These are phyloP conservation scores for Papiliotrema laurentii DNA, from an alignment of 1,284 basidiomycete genomes.

Conservation along the genomic window DNA sequence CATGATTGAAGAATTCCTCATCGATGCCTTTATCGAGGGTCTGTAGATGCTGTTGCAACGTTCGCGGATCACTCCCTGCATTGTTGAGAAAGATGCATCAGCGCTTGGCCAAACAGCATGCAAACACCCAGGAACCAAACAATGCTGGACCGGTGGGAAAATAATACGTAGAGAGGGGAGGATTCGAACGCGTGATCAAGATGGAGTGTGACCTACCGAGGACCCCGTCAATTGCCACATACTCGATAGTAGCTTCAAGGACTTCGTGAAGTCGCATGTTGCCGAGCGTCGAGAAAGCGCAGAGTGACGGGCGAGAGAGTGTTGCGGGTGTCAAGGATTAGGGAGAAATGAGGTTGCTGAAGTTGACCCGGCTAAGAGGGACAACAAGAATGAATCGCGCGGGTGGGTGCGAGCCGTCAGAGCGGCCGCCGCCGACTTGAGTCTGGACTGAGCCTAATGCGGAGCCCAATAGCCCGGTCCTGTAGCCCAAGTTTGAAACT, in stretches of 20 bases:
- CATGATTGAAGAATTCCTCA: conserved; percentile 33
- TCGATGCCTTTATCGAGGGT: conserved; percentile 31
- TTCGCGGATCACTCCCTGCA: conserved; percentile 29
- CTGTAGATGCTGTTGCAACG: conserved; percentile 22
- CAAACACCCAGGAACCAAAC: conserved; percentile 5
- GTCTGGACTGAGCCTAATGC: too few species aligned
- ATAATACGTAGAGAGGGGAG: not conserved
- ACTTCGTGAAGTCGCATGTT: conserved; percentile 43
- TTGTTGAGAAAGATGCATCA: not conserved
- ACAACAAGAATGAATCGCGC: too few species aligned
- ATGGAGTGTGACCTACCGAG: conserved; percentile 33
- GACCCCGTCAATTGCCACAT: conserved; percentile 37
- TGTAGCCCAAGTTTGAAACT: too few species aligned
- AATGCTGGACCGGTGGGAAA: not conserved
- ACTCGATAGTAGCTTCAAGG: conserved; percentile 39
- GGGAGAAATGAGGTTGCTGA: too few species aligned
- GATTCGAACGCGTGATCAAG: conserved; percentile 19
- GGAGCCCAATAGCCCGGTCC: too few species aligned
- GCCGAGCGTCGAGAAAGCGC: not conserved
- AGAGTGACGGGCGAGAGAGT: not conserved
- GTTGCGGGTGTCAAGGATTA: not conserved
- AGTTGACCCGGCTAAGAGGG: too few species aligned
- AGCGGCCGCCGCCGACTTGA: not conserved
- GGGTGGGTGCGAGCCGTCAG: too few species aligned
- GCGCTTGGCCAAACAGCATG: not conserved